Percentiles rank a stretch among this genome's conserved stretches.
phyloP scores from a whole-genome alignment of 2,329 filamentous ascomycete species.

The Sporothrix luriei region DNA sequence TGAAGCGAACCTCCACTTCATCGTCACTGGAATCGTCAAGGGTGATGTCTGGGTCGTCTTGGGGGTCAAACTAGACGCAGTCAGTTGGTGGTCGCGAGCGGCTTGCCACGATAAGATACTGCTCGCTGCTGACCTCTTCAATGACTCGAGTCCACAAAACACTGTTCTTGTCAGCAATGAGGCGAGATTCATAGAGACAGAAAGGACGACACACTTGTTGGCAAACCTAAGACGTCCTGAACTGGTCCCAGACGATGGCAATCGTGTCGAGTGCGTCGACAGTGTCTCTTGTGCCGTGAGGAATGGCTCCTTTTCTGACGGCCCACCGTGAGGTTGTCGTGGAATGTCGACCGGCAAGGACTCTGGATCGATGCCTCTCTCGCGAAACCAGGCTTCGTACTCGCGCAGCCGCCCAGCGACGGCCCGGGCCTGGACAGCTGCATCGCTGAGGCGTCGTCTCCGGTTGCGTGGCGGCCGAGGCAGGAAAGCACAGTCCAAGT shows the following conservation, averaged over 20 bases:
- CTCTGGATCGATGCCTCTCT: constrained; percentile 3
- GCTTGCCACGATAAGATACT: not conserved
- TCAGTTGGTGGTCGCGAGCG: not conserved
- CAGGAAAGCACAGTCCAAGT: not conserved
- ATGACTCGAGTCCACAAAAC: constrained; percentile 15
- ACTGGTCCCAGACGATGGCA: not conserved
- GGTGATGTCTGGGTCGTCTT: not conserved
- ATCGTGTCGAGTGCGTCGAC: not conserved
- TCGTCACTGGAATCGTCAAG: not conserved
- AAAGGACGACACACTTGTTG: not conserved
- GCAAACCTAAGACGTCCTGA: not conserved
- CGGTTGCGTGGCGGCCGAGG: not conserved
- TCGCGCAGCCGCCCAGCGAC: not conserved
- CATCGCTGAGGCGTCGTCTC: not conserved
- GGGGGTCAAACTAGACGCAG: not conserved
- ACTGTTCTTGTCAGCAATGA: not conserved
- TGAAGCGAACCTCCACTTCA: not conserved
- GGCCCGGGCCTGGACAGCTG: not conserved
- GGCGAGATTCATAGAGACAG: not conserved
- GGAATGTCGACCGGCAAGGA: not conserved
- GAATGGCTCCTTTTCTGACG: not conserved
- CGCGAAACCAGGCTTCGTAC: constrained; percentile 12
- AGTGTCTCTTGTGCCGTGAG: not conserved
- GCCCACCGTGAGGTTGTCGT: not conserved
- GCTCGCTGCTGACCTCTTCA: not conserved